phyloP scores from a whole-genome alignment of 1,139 yeast species.

The Diutina pseudorugosa region DNA sequence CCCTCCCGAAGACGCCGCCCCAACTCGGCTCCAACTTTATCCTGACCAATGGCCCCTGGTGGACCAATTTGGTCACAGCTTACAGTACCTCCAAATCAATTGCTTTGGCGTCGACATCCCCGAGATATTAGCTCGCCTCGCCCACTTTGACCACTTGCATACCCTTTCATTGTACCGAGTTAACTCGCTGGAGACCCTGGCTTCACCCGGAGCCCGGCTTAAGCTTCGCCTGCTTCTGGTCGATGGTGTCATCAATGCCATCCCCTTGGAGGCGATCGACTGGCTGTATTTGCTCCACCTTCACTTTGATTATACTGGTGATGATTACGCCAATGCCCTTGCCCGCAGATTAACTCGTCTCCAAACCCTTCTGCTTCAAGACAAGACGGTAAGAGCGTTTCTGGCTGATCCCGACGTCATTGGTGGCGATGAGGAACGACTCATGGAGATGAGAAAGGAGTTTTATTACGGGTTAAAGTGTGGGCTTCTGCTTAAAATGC shows the following conservation, averaged over 20 bases:
- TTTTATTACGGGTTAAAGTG: constrained; percentile 1
- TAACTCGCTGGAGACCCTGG: not conserved
- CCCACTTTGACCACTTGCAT: not conserved
- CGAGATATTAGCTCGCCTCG: not conserved
- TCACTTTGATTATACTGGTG: constrained; percentile 1
- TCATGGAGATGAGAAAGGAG: not conserved
- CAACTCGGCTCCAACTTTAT: not conserved
- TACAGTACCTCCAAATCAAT: not conserved
- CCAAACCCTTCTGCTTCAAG: constrained; percentile 1
- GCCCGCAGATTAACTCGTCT: not conserved
- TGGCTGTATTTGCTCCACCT: not conserved
- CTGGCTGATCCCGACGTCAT: not conserved
- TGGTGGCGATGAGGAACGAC: not conserved
- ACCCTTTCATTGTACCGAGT: not conserved
- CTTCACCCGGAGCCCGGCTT: not conserved
- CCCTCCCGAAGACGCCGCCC: not conserved
- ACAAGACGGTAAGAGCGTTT: constrained; percentile 2
- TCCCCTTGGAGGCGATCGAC: not conserved
- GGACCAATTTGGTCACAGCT: not conserved
- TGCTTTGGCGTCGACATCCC: constrained; percentile 3
- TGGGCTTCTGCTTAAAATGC: not conserved
- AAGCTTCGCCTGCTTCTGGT: not conserved
- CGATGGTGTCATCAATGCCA: constrained; percentile 3
- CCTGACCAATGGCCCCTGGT: not conserved
- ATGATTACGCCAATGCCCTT: not conserved